Conservation (phyloP, 371 early-diverging fungal species). For the Mucor velutinosus region DNA sequence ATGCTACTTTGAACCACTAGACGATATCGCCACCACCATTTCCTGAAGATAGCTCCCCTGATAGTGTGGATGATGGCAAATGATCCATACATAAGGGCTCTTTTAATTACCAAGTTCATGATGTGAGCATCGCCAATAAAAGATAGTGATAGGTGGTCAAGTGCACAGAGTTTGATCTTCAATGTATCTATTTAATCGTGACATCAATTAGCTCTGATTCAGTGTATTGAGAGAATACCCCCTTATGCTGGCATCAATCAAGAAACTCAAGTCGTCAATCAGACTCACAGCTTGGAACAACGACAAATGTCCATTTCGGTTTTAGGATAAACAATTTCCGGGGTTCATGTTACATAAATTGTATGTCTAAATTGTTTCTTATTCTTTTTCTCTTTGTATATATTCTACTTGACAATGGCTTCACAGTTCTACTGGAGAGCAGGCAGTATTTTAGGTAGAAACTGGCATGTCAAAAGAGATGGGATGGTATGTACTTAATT, state of each 20-base stretch:
- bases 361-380: not conserved
- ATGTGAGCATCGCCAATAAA: too few relatives aligned
- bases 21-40: not conserved
- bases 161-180: too few relatives aligned
- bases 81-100: not conserved
- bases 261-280: not conserved
- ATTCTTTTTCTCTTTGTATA: not conserved
- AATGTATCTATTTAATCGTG: too few relatives aligned
- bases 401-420: conserved; percentile 25
- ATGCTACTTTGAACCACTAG: not conserved
- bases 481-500: not conserved
- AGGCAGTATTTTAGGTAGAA: conserved; percentile 49
- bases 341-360: not conserved
- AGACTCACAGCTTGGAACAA: not conserved
- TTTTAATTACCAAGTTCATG: too few relatives aligned
- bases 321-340: not conserved
- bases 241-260: too few relatives aligned
- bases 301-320: not conserved
- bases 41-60: not conserved
- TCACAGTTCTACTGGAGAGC: conserved; percentile 59
- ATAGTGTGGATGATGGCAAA: not conserved
- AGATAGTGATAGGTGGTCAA: too few relatives aligned
- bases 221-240: too few relatives aligned
- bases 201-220: not conserved
- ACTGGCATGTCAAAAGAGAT: not conserved